Percentiles rank a stretch among this genome's conserved stretches.
These are phyloP conservation scores for Hymenoscyphus salicellus DNA, from an alignment of 2,329 filamentous ascomycete genomes.

Conservation along the genomic window DNA sequence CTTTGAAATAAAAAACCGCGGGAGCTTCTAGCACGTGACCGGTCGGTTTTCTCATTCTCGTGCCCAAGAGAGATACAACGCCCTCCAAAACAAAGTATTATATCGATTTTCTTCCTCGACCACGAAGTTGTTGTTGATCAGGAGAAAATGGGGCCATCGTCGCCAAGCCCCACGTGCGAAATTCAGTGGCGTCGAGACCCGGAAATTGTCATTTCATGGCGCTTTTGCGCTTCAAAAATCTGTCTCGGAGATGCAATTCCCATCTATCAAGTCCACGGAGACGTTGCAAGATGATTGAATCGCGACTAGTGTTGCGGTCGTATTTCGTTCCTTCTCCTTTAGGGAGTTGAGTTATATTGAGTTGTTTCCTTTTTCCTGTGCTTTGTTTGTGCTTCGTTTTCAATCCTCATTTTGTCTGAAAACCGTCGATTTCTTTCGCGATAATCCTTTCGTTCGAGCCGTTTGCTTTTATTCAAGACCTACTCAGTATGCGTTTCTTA, in stretches of 20 bases:
- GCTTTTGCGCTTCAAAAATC: neutral
- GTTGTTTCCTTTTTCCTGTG: neutral
- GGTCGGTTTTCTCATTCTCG: too few relatives aligned
- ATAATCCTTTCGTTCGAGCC: neutral
- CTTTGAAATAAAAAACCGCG: too few relatives aligned
- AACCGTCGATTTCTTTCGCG: neutral
- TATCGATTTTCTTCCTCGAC: too few relatives aligned
- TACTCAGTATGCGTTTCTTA: neutral
- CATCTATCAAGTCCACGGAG: too few relatives aligned
- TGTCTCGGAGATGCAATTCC: neutral
- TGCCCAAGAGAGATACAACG: too few relatives aligned
- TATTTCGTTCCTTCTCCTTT: neutral
- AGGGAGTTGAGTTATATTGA: neutral
- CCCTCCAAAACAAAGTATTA: too few relatives aligned
- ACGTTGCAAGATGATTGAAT: neutral
- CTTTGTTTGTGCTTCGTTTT: neutral
- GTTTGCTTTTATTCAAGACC: neutral
- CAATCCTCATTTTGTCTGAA: neutral
- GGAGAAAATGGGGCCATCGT: too few relatives aligned
- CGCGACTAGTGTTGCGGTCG: neutral
- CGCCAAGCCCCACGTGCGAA: neutral
- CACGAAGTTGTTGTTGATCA: too few relatives aligned
- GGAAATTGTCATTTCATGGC: constrained; percentile 8
- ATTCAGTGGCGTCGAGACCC: neutral
- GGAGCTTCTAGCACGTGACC: too few relatives aligned